Base-by-base conservation (phyloP, 1,284 basidiomycete species). In the Sparassis latifolia region DNA sequence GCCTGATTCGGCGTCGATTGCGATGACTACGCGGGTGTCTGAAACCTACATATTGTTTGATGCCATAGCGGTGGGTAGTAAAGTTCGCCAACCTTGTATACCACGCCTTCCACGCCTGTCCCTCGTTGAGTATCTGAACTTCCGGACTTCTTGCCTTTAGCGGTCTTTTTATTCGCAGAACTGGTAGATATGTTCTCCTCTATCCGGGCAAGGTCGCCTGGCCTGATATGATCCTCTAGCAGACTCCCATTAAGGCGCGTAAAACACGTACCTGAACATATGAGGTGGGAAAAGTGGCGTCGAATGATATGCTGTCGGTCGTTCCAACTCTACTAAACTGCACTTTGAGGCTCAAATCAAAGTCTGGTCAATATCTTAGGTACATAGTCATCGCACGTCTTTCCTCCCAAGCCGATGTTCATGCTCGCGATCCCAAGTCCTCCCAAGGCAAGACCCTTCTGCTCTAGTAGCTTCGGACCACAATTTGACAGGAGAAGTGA, bases 341-440 rank as follows among this genome's bases (percentile, higher is more conserved):
- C 54, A 58, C 69, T 76, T 70, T 45, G 58, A 31, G 3, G 10
- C 39, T 33, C 45, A 48, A 33, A 40, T 58, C 51, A 55, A 27
- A 7, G 52, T 39, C 31, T 33, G 33, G 10, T 5, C 39, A 49
- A 5, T 6, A n/a, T 3, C 28, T 3, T 20, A 42, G 27, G 42
- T 42, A 9, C 20, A 33, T 32, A 40, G 9, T 7, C 20, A 9
- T 70, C 79, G 62, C 65, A 95, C 89, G 83, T 92, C 74, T 95
- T 96, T 29, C 92, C 93, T 31, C 93, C 94, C 2, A 97, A 74
- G 1, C 93, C 94, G 31, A 96, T 77, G 44, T 78, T 81, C 29
- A 93, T 75, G 27, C 76, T 77, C 1, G 79, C 75, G 1, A 93
- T 74, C 0, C 86, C 83, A 6, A 97, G 73, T 32, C 84, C 83